Base-by-base conservation (phyloP, 805 yeast species). In the Wickerhamiella hasegawae region DNA sequence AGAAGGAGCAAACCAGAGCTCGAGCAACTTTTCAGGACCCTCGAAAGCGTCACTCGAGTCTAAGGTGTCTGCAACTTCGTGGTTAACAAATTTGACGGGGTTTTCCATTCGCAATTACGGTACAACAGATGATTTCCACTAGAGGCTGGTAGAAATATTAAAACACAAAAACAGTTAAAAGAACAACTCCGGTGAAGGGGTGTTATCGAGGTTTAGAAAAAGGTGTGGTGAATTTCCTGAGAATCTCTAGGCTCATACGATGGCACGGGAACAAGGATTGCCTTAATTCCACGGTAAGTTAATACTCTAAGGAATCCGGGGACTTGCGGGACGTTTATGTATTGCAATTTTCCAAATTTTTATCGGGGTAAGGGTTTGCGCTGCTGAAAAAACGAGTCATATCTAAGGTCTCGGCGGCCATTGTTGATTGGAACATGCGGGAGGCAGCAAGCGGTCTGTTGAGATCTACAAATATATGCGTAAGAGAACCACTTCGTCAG, bases 21-120 rank as follows among this genome's bases (percentile, higher is more conserved):
- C 95, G 28, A 90, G 63, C 38, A 87, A 64, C 57, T 87, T 90
- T 57, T 87, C 97, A 22, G 98, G 97, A 5, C 98, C 97, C 62
- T 87, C 97, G 53, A 87, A 87, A 2, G 96, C 94, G 51, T 73
- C 78, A 11, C 93, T 67, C 15, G 95, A 84, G 59, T 85, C 96
- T 43, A 85, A 63, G 40, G 70, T 68, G 31, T 73, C 75, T 6
- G 93, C 76, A 33, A 81, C 63, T 41, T 76, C 81, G 55, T 78
- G 87, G 57, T 85, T 85, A 47, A 83, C 73, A 51, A 66, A 73
- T 40, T 45, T 47, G 21, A 40, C 45, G 4, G 48, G 46, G 27
- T 44, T 38, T 27, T 39, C 42, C 46, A 46, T 44, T 34, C 32
- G 39, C 24, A 14, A 14, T 11, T 26, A 26, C 6, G 14, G 12